Percentiles rank a stretch among this genome's conserved stretches.
Conservation (phyloP, 208 protist genomes). For the Trypanosoma boissoni region DNA sequence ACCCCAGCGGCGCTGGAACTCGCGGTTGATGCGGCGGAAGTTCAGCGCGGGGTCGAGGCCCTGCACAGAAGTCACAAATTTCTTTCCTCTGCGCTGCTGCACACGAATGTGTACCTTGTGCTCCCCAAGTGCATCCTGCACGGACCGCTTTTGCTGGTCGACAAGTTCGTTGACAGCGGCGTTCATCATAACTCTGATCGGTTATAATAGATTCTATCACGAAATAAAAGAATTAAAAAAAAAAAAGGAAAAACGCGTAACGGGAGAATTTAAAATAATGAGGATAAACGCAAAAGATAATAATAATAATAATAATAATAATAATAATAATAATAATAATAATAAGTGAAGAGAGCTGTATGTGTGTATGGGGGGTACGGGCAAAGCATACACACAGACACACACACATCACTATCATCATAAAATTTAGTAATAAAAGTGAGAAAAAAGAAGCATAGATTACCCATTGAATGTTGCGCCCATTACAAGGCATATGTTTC, state of each 20-base stretch:
- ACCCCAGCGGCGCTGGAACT: constrained; percentile 88
- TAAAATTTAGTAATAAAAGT: too few relatives aligned
- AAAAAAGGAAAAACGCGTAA: neutral
- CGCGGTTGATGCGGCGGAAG: constrained; percentile 91
- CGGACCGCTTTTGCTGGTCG: constrained; percentile 59
- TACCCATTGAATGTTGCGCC: too few relatives aligned
- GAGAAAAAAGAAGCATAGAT: too few relatives aligned
- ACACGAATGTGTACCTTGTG: constrained; percentile 96
- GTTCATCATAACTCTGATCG: constrained; percentile 17
- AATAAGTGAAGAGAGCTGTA: neutral
- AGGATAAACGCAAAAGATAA: constrained; percentile 4
- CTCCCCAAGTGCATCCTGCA: constrained; percentile 51
- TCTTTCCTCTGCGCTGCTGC: constrained; percentile 95
- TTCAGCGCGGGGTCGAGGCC: constrained; percentile 92
- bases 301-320: neutral
- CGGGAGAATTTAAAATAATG: neutral
- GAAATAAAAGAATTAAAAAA: constrained; percentile 9
- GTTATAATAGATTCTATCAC: neutral
- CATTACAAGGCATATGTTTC: too few relatives aligned
- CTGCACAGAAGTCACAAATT: constrained; percentile 96
- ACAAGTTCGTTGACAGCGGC: constrained; percentile 30
- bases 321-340: neutral
- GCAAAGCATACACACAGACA: neutral
- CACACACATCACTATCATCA: neutral
- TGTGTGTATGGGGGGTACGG: neutral